Percentiles rank a stretch among this genome's conserved stretches.
phyloP scores from a whole-genome alignment of 768 basidiomycete species.

The Mycena alexandri region DNA sequence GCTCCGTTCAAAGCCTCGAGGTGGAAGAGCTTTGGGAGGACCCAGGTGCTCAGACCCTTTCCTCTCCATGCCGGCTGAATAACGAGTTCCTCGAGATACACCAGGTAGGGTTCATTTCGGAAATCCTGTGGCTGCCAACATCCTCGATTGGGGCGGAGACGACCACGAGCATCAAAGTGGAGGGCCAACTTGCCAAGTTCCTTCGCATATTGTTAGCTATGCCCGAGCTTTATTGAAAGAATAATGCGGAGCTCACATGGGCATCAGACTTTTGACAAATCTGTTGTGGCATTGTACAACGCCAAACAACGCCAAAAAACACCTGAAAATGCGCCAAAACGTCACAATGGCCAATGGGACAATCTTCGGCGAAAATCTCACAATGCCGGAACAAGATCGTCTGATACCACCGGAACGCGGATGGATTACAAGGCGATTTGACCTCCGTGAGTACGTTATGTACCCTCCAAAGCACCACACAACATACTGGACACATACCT shows the following conservation, averaged over 20 bases:
- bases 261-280: too few species aligned
- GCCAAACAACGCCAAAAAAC: too few species aligned
- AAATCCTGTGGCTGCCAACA: conserved; percentile 20
- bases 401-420: too few species aligned
- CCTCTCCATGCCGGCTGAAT: conserved; percentile 7
- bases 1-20: conserved; percentile 4
- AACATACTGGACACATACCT: too few species aligned
- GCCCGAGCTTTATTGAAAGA: neutral
- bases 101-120: neutral
- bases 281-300: too few species aligned
- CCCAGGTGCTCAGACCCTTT: conserved; percentile 14
- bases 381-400: too few species aligned
- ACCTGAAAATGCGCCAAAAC: too few species aligned
- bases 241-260: neutral
- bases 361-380: too few species aligned
- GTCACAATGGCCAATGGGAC: too few species aligned
- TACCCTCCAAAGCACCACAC: too few species aligned
- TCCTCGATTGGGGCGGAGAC: conserved; percentile 17
- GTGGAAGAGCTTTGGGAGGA: conserved; percentile 23
- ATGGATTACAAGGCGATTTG: too few species aligned
- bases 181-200: conserved; percentile 10
- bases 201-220: neutral
- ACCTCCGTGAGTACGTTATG: too few species aligned
- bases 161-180: conserved; percentile 9
- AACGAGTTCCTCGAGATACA: conserved; percentile 5